Conservation (phyloP, 257 asterid species). For the Solanum boliviense region DNA sequence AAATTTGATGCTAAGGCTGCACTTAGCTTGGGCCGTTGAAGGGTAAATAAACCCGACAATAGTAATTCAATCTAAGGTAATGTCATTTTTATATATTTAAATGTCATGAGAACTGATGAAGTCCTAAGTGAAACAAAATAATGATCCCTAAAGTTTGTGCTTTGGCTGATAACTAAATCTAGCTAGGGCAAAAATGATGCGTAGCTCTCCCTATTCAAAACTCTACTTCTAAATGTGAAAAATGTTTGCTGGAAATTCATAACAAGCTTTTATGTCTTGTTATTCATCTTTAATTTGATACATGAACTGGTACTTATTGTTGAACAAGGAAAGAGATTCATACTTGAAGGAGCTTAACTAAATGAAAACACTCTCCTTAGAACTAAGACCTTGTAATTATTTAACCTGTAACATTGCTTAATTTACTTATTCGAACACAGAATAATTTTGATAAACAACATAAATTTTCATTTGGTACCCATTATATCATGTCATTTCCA, state of each 20-base stretch:
- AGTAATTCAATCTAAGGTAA: background rate
- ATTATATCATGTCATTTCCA: background rate
- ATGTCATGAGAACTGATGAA: background rate
- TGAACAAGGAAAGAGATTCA: background rate
- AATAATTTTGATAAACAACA: background rate
- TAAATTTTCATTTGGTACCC: background rate
- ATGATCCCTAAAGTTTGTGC: background rate
- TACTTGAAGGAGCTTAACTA: background rate
- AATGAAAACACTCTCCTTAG: background rate
- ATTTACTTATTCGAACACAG: background rate
- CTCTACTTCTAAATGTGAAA: background rate
- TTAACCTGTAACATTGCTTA: background rate
- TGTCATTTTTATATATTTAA: background rate
- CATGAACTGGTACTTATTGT: background rate
- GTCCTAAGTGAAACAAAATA: background rate
- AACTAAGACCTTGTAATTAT: background rate
- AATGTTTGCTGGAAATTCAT: background rate
- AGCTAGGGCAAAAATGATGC: background rate
- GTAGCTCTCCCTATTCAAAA: background rate
- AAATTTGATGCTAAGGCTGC: constrained; percentile 38
- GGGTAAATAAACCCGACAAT: background rate
- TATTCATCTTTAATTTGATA: background rate
- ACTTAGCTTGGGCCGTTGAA: constrained; percentile 26
- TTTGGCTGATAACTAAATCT: background rate
- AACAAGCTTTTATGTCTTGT: background rate